Base-by-base conservation (phyloP, 1,284 basidiomycete genomes). In the Hemileia vastatrix region DNA sequence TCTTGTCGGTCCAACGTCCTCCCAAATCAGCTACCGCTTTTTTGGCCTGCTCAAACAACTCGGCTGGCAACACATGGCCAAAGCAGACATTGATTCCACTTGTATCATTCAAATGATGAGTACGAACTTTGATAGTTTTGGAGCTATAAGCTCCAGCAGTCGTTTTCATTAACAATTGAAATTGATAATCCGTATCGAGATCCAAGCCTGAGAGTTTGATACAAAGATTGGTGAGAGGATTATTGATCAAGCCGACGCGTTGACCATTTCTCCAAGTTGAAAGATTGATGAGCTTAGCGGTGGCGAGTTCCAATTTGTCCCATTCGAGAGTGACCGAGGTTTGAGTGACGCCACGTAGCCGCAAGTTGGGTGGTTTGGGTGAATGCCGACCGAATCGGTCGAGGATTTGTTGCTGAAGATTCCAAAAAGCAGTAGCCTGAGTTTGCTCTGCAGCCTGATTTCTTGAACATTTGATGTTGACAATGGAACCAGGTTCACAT, bases 81-180 rank as follows among this genome's bases (percentile, higher is more conserved):
- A 95, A 93, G 77, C 90, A 91, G 27, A 95, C 89, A 18, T 84
- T 86, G 57, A 96, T 87, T 32, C 93, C 92, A 19, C 88, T 90
- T 1, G 92, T 92, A 76, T 96, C 89, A 57, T 84, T 83, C 82
- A 95, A 94, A 11, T 88, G 90, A 77, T 96, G 92, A 2, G 92
- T 96, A 49, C 83, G 83, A 13, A 91, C 83, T 52, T 84, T 83
- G 58, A 93, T 80, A 15, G 88, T 64, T 66, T 92, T 90, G 0
- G 90, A 93, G 0, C 86, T 83, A 77, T 82, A 92, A 0, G 86
- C 88, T 1, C 93, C 93, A 0, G 90, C 90, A 0, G 90, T 87
- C 0, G 92, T 95, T 64, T 80, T 80, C 65, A 96, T 79, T 58
- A 95, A 81, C 61, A 96, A 83, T 72, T 95, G 91, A 82, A 96